Evolutionary conservation across 352 stramenopile species (phyloP), one percentile per base, ranked within the genome.

Genomic region (Globisporangium barbulae): DNA sequence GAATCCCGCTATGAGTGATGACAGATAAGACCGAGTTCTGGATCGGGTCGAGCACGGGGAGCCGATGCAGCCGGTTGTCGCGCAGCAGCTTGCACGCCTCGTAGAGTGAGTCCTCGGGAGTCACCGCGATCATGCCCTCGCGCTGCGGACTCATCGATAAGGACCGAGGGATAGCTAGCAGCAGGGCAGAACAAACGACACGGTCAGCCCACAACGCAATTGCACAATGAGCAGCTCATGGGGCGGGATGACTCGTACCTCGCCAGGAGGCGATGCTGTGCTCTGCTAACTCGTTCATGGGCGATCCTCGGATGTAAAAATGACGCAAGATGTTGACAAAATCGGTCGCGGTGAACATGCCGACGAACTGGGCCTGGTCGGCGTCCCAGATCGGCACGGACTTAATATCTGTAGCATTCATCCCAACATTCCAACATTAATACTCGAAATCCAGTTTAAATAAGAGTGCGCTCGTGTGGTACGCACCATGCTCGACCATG

Each of bases 251-350:
- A 28, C 25, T 39, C 68, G 31, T 68, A 93, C 84, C 84, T 78
- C 84, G 79, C 86, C 86, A 94, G 3, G 86, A 93, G 17, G 81
- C 83, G 59, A 94, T 94, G 56, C 86, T 94, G 69, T 94, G 81
- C 60, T 94, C 86, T 64, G 86, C 82, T 59, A 93, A 71, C 56
- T 92, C 82, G 48, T 91, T 90, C 82, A 98, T 96, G 45, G 95
- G 83, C 35, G 87, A 89, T n/a, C 89, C 85, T 25, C 90, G 94
- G 41, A 89, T 85, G 72, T 96, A 96, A 74, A 97, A 98, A 69
- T 98, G 89, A 21, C 96, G 85, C 42, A 99, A 69, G 64, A 99
- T 98, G 72, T 98, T 97, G 70, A 99, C 97, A 83, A 99, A 99
- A 78, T 99, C 97, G 12, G 94, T 98, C 1, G 98, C 93, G 3